Base-by-base conservation (phyloP, 768 basidiomycete species). In the Tulasnella sp. region DNA sequence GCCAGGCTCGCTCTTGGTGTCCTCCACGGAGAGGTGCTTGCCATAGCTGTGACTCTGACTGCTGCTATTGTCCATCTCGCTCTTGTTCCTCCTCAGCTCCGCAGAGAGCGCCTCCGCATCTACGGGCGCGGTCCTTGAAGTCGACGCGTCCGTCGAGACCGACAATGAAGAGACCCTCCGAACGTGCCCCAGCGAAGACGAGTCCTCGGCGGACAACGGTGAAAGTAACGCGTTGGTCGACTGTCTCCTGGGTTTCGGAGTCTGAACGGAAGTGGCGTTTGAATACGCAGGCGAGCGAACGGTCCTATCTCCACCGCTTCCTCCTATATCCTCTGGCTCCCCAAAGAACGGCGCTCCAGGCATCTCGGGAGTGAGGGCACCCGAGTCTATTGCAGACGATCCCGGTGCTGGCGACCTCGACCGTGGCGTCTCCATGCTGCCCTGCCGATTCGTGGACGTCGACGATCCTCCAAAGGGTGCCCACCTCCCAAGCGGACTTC, bases 401-500 rank as follows among this genome's bases (percentile, higher is more conserved):
- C 26, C 55, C 20, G 46, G 69, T 26, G 67, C 75, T n/a, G 75
- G 75, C 7, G 75, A 77, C 20, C 57, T 46, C 26, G 75, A 77
- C 23, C 75, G 48, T 9, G 75, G 75, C 11, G 75, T 77, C 35
- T 67, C 57, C 57, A 77, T 32, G 37, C 75, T 77, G 16, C 51
- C 73, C 44, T 35, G 71, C n/a, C 42, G 44, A 35, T 74, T 48
- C 23, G 32, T 42, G 23, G 40, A 32, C 57, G 67, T 77, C 6
- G 75, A 39, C 35, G 75, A 40, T 39, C n/a, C 75, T 20, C 32
- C 55, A 71, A 77, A 35, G 26, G 35, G 57, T 16, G 37, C 40
- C 75, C 75, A 77, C 51, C 48, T 70, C 67, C 75, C 40, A 9
- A 77, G 20, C 39, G 75, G 75, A 39, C 75, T 77, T 39, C 75